Percentiles rank a stretch among this genome's conserved stretches.
Conservation (phyloP, 768 basidiomycete genomes). For the Tricholoma bakamatsutake region DNA sequence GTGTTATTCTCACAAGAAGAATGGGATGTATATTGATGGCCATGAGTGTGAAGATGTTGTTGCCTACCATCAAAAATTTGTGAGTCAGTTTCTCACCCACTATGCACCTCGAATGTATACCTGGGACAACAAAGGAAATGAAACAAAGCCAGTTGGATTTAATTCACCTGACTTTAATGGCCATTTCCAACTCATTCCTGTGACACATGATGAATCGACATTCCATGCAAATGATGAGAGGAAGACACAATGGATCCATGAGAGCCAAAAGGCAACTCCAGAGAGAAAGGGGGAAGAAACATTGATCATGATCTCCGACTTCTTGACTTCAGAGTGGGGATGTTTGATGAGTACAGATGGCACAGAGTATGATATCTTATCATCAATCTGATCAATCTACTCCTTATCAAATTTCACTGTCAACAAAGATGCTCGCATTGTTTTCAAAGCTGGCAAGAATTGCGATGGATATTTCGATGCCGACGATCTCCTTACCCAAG, state of each 20-base stretch:
- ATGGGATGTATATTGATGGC: too few species aligned
- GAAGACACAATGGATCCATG: neutral
- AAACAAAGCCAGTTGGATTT: slow-evolving; percentile 9
- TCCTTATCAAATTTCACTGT: neutral
- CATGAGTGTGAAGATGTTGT: slow-evolving; percentile 25
- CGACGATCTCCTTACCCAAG: too few species aligned
- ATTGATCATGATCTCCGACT: neutral
- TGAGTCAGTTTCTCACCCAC: slow-evolving; percentile 14
- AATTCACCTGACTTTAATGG: neutral
- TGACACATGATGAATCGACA: neutral
- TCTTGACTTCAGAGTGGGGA: neutral
- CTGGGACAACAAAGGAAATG: slow-evolving; percentile 21
- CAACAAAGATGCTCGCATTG: neutral
- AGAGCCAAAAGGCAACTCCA: neutral
- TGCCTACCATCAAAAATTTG: slow-evolving; percentile 22
- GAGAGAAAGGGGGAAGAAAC: neutral
- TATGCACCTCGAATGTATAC: neutral
- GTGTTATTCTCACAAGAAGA: slow-evolving; percentile 15
- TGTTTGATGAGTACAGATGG: neutral
- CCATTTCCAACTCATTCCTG: neutral
- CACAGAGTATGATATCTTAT: too few species aligned
- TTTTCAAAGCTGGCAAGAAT: neutral
- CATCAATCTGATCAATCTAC: neutral
- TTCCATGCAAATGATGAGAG: neutral
- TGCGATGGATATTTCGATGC: neutral